These are phyloP conservation scores for Skeletonema grethae DNA, from an alignment of 108 stramenopile genomes.

Conservation along the genomic window DNA sequence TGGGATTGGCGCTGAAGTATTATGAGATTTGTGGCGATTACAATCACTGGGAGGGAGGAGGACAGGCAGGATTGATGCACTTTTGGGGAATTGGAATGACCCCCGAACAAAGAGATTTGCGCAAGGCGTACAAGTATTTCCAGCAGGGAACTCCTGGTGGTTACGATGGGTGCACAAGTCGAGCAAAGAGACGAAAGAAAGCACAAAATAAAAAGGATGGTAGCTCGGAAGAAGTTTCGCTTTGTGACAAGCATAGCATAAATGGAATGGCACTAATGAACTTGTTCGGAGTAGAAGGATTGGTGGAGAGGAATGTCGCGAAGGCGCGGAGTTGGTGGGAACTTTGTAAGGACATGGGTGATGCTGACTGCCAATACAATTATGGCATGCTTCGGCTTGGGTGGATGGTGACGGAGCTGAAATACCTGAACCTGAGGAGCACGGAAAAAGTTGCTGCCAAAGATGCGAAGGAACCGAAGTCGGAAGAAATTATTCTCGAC, in stretches of 20 bases:
- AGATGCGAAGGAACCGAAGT: conserved; percentile 8
- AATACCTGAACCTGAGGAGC: conserved; percentile 28
- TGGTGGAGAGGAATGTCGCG: conserved; percentile 51
- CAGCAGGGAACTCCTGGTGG: conserved; percentile 66
- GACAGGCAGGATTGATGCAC: conserved; percentile 76
- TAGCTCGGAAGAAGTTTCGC: conserved; percentile 24
- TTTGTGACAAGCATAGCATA: conserved; percentile 65
- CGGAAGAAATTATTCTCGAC: not conserved
- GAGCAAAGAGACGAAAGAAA: conserved; percentile 29
- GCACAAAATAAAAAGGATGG: conserved; percentile 20
- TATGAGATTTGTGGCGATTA: conserved; percentile 71
- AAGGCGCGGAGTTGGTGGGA: conserved; percentile 69
- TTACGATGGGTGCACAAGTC: conserved; percentile 56
- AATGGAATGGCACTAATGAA: conserved; percentile 83
- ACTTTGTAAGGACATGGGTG: conserved; percentile 70
- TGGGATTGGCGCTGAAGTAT: conserved; percentile 75
- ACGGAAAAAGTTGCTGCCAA: conserved; percentile 9
- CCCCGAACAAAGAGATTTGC: conserved; percentile 50
- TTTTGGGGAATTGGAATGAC: conserved; percentile 77
- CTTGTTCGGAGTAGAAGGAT: conserved; percentile 65
- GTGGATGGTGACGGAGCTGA: conserved; percentile 72
- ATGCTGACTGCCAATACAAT: conserved; percentile 78
- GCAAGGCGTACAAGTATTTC: conserved; percentile 65
- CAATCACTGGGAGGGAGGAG: conserved; percentile 77
- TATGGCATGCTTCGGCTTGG: conserved; percentile 85